These are phyloP conservation scores for Helotiales sp. DNA, from an alignment of 2,329 filamentous ascomycete genomes.

Conservation along the genomic window DNA sequence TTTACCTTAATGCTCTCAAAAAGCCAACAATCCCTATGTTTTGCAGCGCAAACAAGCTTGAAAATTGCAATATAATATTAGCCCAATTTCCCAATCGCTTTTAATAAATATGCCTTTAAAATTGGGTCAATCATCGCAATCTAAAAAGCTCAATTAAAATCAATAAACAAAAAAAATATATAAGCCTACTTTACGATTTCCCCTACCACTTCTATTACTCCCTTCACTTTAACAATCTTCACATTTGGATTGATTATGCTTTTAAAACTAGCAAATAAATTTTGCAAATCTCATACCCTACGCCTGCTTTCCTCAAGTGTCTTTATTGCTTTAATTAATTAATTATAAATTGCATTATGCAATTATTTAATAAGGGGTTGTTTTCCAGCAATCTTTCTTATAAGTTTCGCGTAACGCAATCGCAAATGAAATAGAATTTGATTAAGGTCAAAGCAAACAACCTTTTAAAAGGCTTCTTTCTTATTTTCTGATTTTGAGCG, in stretches of 20 bases:
- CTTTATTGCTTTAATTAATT: conserved; percentile 15
- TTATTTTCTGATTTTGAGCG: too few relatives aligned
- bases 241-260: conserved; percentile 9
- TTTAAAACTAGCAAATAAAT: conserved; percentile 25
- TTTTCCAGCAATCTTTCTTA: conserved; percentile 30
- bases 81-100: conserved; percentile 42
- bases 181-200: conserved; percentile 25
- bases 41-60: conserved; percentile 37
- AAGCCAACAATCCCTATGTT: conserved; percentile 30
- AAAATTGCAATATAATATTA: conserved; percentile 39
- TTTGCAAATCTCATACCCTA: conserved; percentile 19
- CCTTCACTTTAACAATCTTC: neutral
- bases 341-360: conserved; percentile 21
- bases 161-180: conserved; percentile 7
- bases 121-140: conserved; percentile 17
- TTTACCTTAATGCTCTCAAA: conserved; percentile 39
- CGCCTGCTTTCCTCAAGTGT: neutral
- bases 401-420: too few relatives aligned
- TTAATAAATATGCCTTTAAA: conserved; percentile 31
- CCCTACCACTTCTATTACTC: conserved; percentile 13
- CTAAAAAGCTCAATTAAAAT: conserved; percentile 21
- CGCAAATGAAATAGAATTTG: too few relatives aligned
- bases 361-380: conserved; percentile 25
- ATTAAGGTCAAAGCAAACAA: too few relatives aligned
- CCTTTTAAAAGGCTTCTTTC: too few relatives aligned